Base-by-base conservation (phyloP, 2,329 filamentous ascomycete genomes). In the Fusarium proliferatum region DNA sequence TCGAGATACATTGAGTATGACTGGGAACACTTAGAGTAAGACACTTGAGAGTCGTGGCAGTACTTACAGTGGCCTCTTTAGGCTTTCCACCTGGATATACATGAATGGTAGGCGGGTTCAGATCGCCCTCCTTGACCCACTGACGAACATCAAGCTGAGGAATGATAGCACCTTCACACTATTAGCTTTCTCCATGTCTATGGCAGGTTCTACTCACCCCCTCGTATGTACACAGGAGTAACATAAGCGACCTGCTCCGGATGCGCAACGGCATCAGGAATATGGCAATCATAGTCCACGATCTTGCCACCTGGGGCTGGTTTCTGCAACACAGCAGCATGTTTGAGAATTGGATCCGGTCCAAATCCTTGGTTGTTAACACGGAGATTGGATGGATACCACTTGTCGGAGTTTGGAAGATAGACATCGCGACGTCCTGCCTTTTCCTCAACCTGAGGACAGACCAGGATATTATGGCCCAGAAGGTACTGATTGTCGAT, bases 1-100 rank as follows among this genome's bases (percentile, higher is more conserved):
- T 59, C 60, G 3, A 63, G 60, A 33, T 59, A 63, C 42, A 63
- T 63, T 3, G 60, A 63, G 60, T 63, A 63, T 16, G n/a, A 9
- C 30, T 58, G 10, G 11, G 0, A 30, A 11, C 8, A 6, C 12
- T 61, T 28, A 61, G 52, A 2, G 11, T 9, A 0, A 9, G 21
- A 5, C 19, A 0, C 28, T 16, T 23, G 9, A 11, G 19, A 0
- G 2, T 12, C 9, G 3, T 6, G 6, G 1, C 8, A 6, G 4
- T 16, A 28, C 49, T n/a, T 23, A 61, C 58, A n/a, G 34, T 30
- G 2, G 21, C 15, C 17, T 63, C 58, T 5, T 19, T 30, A 4
- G 9, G 6, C 9, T 63, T 63, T 8, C 53, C 53, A 9, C 61
- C 61, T 4, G 42, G 42, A 11, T 63, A 63, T 5, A 63, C 42